These are phyloP conservation scores for Maudiozyma humilis DNA, from an alignment of 1,139 yeast species.

Conservation along the genomic window DNA sequence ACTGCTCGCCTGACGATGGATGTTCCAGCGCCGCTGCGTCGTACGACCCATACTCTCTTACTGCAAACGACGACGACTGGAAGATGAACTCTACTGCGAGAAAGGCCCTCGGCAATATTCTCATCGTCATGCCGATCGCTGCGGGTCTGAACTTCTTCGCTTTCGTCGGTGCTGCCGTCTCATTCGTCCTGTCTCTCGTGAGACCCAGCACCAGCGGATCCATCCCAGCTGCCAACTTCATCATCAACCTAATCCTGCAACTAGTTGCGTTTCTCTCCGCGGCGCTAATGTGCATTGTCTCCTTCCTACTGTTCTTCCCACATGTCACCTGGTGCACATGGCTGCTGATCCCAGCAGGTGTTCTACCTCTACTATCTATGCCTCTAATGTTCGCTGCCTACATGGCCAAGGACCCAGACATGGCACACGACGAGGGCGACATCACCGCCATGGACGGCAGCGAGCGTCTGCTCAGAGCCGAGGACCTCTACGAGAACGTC, in stretches of 20 bases:
- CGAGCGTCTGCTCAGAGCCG: conserved; percentile 1
- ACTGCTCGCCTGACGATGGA: conserved; percentile 41
- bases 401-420: conserved; percentile 28
- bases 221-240: conserved; percentile 31
- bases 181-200: conserved; percentile 8
- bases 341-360: conserved; percentile 61
- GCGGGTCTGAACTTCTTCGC: conserved; percentile 52
- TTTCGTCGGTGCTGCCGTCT: conserved; percentile 36
- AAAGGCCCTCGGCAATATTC: conserved; percentile 55
- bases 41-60: conserved; percentile 33
- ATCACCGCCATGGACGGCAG: conserved; percentile 2
- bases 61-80: conserved; percentile 36
- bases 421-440: neutral
- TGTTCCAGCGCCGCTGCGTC: conserved; percentile 51
- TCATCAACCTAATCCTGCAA: conserved; percentile 32
- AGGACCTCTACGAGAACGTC: conserved; percentile 4
- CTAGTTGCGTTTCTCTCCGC: conserved; percentile 45
- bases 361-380: conserved; percentile 42
- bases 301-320: conserved; percentile 53
- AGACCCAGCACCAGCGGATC: conserved; percentile 20
- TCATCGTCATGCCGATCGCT: conserved; percentile 76
- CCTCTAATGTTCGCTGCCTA: conserved; percentile 33
- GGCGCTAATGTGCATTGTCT: conserved; percentile 45
- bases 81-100: conserved; percentile 51
- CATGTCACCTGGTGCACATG: conserved; percentile 61